Evolutionary conservation across 1,284 basidiomycete genomes (phyloP), one percentile per base, ranked within the genome.

Genomic region (Pseudozyma sp.): DNA sequence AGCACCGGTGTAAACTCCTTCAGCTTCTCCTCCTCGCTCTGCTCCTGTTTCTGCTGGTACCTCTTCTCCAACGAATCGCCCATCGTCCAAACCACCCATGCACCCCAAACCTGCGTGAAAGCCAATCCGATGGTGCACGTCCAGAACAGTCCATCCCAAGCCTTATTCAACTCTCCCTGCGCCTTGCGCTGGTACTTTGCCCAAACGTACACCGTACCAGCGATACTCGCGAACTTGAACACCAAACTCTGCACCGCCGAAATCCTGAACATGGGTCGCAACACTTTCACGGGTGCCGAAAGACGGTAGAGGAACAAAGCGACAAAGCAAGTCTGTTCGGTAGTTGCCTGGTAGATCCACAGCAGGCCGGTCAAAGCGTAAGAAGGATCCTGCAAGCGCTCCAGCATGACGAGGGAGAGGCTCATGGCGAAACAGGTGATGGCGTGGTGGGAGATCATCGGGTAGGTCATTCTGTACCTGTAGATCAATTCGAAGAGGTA

Each of bases 401-500:
- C 67, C 16, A 62, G 44, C 57, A 72, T 57, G 50, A 76, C 49
- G 7, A 70, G 18, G 19, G 58, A 64, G 3, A 74, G 53, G 19
- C 55, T 61, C 10, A 70, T 66, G 35, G 64, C 63, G 35, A 76
- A 73, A 38, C 74, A 59, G 9, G 70, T 76, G 45, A 76, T 61
- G 5, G 44, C 13, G 52, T 76, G 71, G 52, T 76, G 70, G 6
- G 56, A 43, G 36, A 73, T 62, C 71, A 76, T 73, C 3, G 62
- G 65, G n/a, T 58, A 55, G 14, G 66, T 66, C 69, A 76, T 74
- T 1, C 62, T 52, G 25, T 62, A 58, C 19, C 74, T 45, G 50
- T 76, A 76, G 47, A 74, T 58, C 39, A 76, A 39, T 47, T 76
- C 74, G 66, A 75, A 69, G n/a, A 76, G 21, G 68, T 76, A 76